Evolutionary conservation across 2,329 filamentous ascomycete genomes (phyloP), one percentile per base, ranked within the genome.

Genomic region (Ascochyta lentis): DNA sequence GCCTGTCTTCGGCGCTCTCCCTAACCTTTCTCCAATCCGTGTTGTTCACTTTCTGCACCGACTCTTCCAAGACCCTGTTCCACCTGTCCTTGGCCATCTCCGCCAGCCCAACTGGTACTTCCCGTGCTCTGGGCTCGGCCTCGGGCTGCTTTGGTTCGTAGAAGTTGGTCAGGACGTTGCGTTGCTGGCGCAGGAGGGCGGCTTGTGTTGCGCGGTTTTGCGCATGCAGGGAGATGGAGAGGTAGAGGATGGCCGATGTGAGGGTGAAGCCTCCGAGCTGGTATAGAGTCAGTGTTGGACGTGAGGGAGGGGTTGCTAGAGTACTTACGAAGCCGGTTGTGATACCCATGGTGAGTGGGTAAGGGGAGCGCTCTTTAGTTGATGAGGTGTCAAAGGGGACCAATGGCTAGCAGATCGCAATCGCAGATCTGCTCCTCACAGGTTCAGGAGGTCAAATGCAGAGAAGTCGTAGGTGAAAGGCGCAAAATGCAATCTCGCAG

Each of bases 201-300:
- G 78, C 70, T 72, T 82, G 80, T 59, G 77, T 70, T 43, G 73
- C 59, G 59, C 80, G 77, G 65, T 79, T 81, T 51, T 74, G 74
- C n/a, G 76, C 73, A 73, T 83, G 80, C 31, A 81, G 65, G 31
- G 73, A 66, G 45, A 75, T 60, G 40, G 73, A 71, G 49, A 77
- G 72, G 55, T 77, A 76, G 56, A 77, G 71, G 46, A 73, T 60
- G 43, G 79, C 74, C 10, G 79, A 77, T 46, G 80, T 82, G 50
- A 83, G 76, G 56, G 80, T 82, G 58, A 82, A 72, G 70, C 80
- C 80, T 66, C 79, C 78, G 56, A 83, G 74, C 80, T 82, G 61
- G 15, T 27, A 43, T n/a, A 22, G 19, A 10, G 55, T 64, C 33
- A 62, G 60, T 40, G 27, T 33, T 16, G 27, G 16, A 54, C 15